These are phyloP conservation scores for Geoglossum glabrum DNA, from an alignment of 495 filamentous ascomycete species.

Conservation along the genomic window DNA sequence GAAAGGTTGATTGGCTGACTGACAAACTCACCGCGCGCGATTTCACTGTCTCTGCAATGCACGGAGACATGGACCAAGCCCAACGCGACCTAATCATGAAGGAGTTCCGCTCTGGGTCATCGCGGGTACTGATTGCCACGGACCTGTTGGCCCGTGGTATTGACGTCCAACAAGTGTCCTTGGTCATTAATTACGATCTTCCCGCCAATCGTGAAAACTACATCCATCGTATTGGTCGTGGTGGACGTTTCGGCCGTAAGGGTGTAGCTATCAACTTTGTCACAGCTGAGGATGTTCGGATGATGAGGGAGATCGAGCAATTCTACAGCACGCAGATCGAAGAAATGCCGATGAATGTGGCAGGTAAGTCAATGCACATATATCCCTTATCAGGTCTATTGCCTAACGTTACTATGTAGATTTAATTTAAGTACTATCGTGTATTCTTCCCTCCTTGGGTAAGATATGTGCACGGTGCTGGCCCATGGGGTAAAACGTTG, in stretches of 20 bases:
- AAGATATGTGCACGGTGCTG: neutral
- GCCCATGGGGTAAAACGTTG: neutral
- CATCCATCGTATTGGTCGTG: constrained; percentile 93
- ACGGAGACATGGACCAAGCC: constrained; percentile 97
- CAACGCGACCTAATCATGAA: constrained; percentile 98
- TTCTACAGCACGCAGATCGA: constrained; percentile 11
- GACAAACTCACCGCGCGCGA: constrained; percentile 97
- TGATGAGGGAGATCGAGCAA: constrained; percentile 87
- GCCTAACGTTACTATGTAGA: neutral
- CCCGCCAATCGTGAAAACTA: constrained; percentile 99
- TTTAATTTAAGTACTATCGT: neutral
- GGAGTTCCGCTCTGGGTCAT: constrained; percentile 92
- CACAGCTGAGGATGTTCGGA: constrained; percentile 90
- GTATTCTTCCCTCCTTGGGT: neutral
- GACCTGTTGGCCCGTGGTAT: constrained; percentile 97
- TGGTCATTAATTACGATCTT: constrained; percentile 98
- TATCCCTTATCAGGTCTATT: neutral
- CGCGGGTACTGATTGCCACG: constrained; percentile 91
- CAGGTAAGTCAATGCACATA: neutral
- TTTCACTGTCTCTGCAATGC: constrained; percentile 97
- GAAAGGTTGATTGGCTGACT: constrained; percentile 98
- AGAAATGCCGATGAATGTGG: constrained; percentile 12
- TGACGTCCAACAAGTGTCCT: constrained; percentile 96
- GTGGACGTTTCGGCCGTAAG: constrained; percentile 91
- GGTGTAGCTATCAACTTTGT: constrained; percentile 99